Evolutionary conservation across 2,329 filamentous ascomycete species (phyloP).

Genomic region (Penicillium palitans): DNA sequence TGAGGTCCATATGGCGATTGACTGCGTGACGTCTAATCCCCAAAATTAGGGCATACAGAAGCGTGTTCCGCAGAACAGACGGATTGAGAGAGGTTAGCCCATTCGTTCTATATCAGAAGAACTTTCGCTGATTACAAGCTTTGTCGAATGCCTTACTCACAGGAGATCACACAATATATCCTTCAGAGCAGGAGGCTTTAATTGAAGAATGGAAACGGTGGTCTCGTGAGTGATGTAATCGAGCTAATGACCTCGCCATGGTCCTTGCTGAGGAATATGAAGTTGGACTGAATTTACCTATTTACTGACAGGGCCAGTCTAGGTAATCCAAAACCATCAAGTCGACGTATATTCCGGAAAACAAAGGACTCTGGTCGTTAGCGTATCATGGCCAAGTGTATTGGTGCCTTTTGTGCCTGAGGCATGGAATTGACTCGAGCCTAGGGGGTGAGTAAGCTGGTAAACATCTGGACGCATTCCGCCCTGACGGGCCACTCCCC

Average conservation of each 20-base stretch:
- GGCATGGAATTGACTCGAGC: too few relatives aligned
- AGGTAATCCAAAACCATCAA: conserved; percentile 2
- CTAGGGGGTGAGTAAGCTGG: too few relatives aligned
- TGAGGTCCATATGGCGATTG: conserved; percentile 1
- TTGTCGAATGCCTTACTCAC: too few relatives aligned
- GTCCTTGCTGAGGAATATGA: conserved; percentile 10
- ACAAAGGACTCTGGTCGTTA: conserved; percentile 23
- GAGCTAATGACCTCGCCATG: conserved; percentile 11
- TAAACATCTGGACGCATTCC: too few relatives aligned
- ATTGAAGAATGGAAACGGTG: neutral
- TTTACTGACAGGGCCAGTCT: conserved; percentile 6
- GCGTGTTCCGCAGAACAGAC: conserved; percentile 6
- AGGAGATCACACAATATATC: too few relatives aligned
- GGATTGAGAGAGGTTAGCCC: conserved; percentile 5
- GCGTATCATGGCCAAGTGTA: conserved; percentile 21
- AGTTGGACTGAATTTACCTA: conserved; percentile 2
- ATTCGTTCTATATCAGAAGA: conserved; percentile 10
- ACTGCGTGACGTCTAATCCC: conserved; percentile 5
- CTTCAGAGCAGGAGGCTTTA: too few relatives aligned
- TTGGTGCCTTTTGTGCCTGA: too few relatives aligned
- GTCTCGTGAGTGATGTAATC: conserved; percentile 7
- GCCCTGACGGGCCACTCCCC: too few relatives aligned
- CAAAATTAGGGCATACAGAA: conserved; percentile 2
- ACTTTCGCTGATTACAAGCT: neutral
- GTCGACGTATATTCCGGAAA: conserved; percentile 3